Evolutionary conservation across 495 filamentous ascomycete species (phyloP), one percentile per base, ranked within the genome.

Genomic region (Cenococcum geophilum): DNA sequence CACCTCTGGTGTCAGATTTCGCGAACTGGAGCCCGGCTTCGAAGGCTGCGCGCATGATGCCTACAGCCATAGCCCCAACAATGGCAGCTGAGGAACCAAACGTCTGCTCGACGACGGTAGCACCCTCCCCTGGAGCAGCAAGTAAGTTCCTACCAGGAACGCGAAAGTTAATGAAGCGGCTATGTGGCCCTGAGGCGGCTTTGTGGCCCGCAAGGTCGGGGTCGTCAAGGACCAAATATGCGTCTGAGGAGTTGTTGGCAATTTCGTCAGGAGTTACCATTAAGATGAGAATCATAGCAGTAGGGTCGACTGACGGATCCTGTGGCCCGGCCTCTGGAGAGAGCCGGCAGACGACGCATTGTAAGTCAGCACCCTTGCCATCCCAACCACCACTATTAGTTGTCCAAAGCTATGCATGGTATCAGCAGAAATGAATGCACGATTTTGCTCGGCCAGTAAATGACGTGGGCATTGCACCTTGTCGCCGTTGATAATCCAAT

Each of bases 341-440:
- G 10, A 75, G 72, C 16, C 79, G 76, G 64, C 79, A 82, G 12
- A 81, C 78, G 8, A 82, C 76, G 59, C 79, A 82, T 50, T 76
- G 74, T 5, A 83, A 69, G 22, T 79, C 78, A n/a, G 77, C 76
- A 9, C 80, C 80, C 57, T 71, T 66, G 55, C 73, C 72, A 57
- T 82, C 79, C 79, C 79, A 82, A 22, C 79, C 80, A 2, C 73
- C 75, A 57, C 71, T 73, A 60, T 82, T 82, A n/a, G 79, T 80
- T 35, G 80, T 79, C 78, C 80, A 82, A 25, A 76, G 70, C 77
- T 78, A 23, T 8, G 10, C 21, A 34, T 5, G 14, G 40, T 49
- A 42, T 62, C 14, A 62, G 60, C n/a, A 25, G 10, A 43, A 58
- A 20, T 49, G 9, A 10, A 35, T 9, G 4, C n/a, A 23, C 22